Conservation (phyloP, 2,329 filamentous ascomycete species). For the Graphiopsis chlorocephala region DNA sequence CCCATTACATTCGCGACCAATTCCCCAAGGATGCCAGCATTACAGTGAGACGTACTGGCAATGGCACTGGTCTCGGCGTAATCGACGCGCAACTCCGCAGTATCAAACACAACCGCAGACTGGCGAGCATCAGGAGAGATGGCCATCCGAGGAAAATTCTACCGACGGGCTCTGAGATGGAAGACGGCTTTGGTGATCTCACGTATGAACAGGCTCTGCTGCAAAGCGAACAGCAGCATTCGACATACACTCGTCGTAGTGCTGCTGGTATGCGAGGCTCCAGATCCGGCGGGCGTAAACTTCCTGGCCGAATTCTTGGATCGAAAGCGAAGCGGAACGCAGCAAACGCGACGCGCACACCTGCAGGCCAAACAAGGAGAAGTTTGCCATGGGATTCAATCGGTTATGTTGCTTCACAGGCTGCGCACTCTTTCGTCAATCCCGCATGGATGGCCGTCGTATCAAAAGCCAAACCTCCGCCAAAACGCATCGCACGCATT, state of each 20-base stretch:
- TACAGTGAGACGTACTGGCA: constrained; percentile 8
- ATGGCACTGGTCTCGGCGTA: constrained; percentile 1
- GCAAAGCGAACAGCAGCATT: neutral
- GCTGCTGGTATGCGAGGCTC: neutral
- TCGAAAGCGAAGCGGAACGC: constrained; percentile 1
- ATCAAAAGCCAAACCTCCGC: neutral
- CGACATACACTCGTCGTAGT: neutral
- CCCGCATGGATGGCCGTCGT: neutral
- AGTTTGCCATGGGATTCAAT: constrained; percentile 10
- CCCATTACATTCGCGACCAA: constrained; percentile 16
- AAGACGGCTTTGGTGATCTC: neutral
- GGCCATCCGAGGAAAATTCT: neutral
- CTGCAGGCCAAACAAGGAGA: neutral
- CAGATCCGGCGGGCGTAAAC: neutral
- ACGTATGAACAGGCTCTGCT: constrained; percentile 9
- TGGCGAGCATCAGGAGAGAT: constrained; percentile 1
- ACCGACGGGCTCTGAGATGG: neutral
- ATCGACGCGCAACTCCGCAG: constrained; percentile 6
- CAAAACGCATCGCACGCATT: constrained; percentile 7
- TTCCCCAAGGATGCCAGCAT: constrained; percentile 9
- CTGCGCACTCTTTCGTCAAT: neutral
- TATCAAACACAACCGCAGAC: constrained; percentile 22
- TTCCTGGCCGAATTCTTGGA: constrained; percentile 13
- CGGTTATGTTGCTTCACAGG: constrained; percentile 11
- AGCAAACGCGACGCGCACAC: neutral